A percentile compares a stretch with the other conserved stretches of the same genome.
Evolutionary conservation across 2,329 filamentous ascomycete genomes (phyloP).

Genomic region (Penicillium digitatum): DNA sequence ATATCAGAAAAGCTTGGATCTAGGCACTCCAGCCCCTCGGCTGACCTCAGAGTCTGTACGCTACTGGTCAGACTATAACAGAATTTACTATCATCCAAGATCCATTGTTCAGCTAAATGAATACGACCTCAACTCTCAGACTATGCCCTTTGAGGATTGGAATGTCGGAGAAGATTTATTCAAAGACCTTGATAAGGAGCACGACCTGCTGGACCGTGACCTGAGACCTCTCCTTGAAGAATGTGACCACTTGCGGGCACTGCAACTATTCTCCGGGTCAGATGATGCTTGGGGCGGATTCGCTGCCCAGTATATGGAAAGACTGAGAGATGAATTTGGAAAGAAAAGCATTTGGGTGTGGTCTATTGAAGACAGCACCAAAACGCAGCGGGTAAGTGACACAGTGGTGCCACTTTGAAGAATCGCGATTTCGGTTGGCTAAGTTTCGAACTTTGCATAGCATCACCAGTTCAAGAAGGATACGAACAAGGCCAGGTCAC

Average conservation of each 20-base stretch:
- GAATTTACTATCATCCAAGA: slow-evolving; percentile 85
- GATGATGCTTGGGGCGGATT: slow-evolving; percentile 84
- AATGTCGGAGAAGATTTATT: slow-evolving; percentile 71
- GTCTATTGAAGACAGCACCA: slow-evolving; percentile 66
- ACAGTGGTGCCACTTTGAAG: neutral
- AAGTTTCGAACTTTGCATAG: slow-evolving; percentile 41
- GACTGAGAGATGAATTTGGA: slow-evolving; percentile 82
- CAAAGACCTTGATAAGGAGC: slow-evolving; percentile 66
- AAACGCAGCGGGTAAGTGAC: slow-evolving; percentile 51
- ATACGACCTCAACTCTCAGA: slow-evolving; percentile 73
- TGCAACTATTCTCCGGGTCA: slow-evolving; percentile 69
- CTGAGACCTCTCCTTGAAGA: slow-evolving; percentile 85
- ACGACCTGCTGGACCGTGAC: slow-evolving; percentile 87
- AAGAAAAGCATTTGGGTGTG: slow-evolving; percentile 85
- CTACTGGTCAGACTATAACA: slow-evolving; percentile 95
- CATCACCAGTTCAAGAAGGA: slow-evolving; percentile 61
- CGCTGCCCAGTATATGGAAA: slow-evolving; percentile 67
- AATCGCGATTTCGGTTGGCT: neutral
- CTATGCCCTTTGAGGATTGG: slow-evolving; percentile 81
- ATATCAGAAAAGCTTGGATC: slow-evolving; percentile 77
- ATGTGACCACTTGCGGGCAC: slow-evolving; percentile 83
- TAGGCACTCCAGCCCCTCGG: slow-evolving; percentile 59
- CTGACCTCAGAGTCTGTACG: slow-evolving; percentile 70
- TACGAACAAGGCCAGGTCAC: slow-evolving; percentile 68
- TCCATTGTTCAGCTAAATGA: slow-evolving; percentile 85